Evolutionary conservation across 768 basidiomycete genomes (phyloP), one percentile per base, ranked within the genome.

Genomic region (Tricholoma saponaceum): DNA sequence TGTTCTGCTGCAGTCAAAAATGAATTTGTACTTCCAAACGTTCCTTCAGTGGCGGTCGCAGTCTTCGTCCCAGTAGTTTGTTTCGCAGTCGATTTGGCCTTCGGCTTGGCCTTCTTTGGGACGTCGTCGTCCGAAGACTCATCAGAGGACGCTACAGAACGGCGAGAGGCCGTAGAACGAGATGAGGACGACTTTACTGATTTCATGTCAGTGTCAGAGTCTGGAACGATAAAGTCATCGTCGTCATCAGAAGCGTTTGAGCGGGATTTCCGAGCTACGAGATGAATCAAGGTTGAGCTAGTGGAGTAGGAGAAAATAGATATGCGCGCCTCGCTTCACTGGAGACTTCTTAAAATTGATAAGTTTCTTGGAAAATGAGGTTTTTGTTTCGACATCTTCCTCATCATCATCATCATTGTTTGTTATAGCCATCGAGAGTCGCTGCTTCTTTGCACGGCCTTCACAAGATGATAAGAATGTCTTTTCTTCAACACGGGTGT

Each of bases 1-100:
- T 81, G 81, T 68, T 95, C 94, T 2, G 95, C 94, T 6, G 86
- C 86, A 14, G 94, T 96, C 56, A 95, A 75, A 72, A 95, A 91
- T 8, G 72, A 69, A 41, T 70, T 72, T 35, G 68, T 67, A 23
- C 73, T 70, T 5, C 62, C 65, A 35, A 66, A 62, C 56, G 67
- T 62, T 39, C 54, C 61, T 1, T 60, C 64, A 16, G 64, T 43
- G 0, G 63, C 59, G 41, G 62, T 55, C 18, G 58, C 51, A 26
- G 64, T 55, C 37, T 67, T 65, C 23, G 69, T 69, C 16, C 70
- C 54, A n/a, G 62, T 60, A 5, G 70, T 65, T 6, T 68, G 58
- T 52, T 60, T 69, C 14, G 70, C 43, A 46, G 73, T 75, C 56
- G 67, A 55, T 41, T 66, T 69, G 47, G 75, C 77, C 49, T 71